These are phyloP conservation scores for Lactuca sativa DNA, from an alignment of 129 eudicot genomes.

Conservation along the genomic window DNA sequence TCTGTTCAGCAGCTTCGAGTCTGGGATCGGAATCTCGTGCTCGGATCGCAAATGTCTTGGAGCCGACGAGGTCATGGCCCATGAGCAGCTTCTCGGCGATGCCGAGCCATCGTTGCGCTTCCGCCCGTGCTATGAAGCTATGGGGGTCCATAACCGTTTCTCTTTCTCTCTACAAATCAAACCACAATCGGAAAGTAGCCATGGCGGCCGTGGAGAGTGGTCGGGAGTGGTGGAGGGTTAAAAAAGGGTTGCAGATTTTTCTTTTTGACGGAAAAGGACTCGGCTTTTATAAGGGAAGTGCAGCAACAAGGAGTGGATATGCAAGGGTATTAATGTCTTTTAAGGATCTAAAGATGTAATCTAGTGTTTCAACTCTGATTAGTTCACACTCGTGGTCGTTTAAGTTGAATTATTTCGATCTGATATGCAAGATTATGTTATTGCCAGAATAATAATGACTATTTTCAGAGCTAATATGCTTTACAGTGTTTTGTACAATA, in stretches of 20 bases:
- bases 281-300: slow-evolving; percentile 12
- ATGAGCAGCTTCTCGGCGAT: slow-evolving; percentile 80
- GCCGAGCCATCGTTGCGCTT: slow-evolving; percentile 80
- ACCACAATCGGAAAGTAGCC: neutral
- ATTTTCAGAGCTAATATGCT: neutral
- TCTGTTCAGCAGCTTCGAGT: slow-evolving; percentile 67
- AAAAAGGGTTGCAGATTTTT: slow-evolving; percentile 21
- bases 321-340: slow-evolving; percentile 17
- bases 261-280: slow-evolving; percentile 28
- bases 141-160: slow-evolving; percentile 57
- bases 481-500: neutral
- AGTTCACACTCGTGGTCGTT: slow-evolving; percentile 3
- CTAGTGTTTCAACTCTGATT: neutral
- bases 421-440: neutral
- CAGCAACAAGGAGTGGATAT: neutral
- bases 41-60: slow-evolving; percentile 86
- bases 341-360: neutral
- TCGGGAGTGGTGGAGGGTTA: neutral
- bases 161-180: slow-evolving; percentile 20
- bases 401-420: slow-evolving; percentile 4
- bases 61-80: slow-evolving; percentile 64
- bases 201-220: slow-evolving; percentile 10
- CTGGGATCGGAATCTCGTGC: slow-evolving; percentile 87
- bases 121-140: slow-evolving; percentile 57
- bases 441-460: neutral